Evolutionary conservation across 257 asterid species (phyloP).

Genomic region (Solanum chmielewskii): DNA sequence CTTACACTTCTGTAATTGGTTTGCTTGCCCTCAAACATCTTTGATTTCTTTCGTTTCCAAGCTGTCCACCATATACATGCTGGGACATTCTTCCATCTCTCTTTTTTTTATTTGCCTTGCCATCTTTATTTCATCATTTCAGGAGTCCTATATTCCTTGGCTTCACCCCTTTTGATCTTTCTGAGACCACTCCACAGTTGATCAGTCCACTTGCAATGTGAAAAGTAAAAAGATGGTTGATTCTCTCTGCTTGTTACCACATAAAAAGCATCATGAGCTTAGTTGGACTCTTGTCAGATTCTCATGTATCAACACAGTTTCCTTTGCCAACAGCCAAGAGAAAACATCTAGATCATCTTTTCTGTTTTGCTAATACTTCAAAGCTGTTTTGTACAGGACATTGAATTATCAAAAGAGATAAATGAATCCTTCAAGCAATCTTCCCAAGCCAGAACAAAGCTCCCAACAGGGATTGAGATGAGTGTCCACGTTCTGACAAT

Average conservation of each 20-base stretch:
- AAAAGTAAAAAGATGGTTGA: background rate
- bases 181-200: background rate
- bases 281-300: background rate
- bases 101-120: background rate
- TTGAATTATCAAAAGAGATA: slow-evolving; percentile 89
- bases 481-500: slow-evolving; percentile 97
- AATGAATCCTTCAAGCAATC: slow-evolving; percentile 98
- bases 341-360: background rate
- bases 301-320: background rate
- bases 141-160: background rate
- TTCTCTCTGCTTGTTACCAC: background rate
- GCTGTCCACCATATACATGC: background rate
- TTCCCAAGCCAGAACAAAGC: slow-evolving; percentile 95
- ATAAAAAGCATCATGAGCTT: background rate
- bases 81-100: background rate
- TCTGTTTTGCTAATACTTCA: background rate
- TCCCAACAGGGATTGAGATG: slow-evolving; percentile 99
- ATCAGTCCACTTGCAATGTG: background rate
- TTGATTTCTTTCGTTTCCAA: background rate
- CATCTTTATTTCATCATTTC: background rate
- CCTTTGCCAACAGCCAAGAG: background rate
- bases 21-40: background rate
- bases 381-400: slow-evolving; percentile 42
- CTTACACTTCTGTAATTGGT: background rate
- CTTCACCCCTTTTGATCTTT: background rate